Percentiles rank a stretch among this genome's conserved stretches.
Evolutionary conservation across 306 rosid genomes (phyloP).

Genomic region (Vigna trinervia): DNA sequence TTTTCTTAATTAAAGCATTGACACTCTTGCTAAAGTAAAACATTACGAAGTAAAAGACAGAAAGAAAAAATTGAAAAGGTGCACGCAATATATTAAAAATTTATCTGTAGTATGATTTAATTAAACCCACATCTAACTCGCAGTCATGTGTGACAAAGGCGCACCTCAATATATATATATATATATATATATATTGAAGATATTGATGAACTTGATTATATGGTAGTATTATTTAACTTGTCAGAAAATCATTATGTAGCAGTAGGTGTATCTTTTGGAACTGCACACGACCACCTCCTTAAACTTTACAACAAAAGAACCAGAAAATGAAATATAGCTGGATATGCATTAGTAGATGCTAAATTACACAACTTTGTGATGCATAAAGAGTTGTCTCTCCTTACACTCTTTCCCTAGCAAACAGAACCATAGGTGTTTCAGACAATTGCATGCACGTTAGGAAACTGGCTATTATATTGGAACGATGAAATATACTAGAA

Average conservation of each 20-base stretch:
- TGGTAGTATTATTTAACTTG: slow-evolving; percentile 28
- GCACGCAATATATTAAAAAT: slow-evolving; percentile 37
- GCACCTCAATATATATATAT: slow-evolving; percentile 27
- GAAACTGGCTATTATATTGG: neutral
- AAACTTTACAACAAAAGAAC: slow-evolving; percentile 34
- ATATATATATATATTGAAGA: slow-evolving; percentile 9
- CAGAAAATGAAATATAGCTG: slow-evolving; percentile 23
- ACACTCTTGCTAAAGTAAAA: slow-evolving; percentile 46
- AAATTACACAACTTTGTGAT: neutral
- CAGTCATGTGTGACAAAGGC: slow-evolving; percentile 41
- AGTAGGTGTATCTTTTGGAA: slow-evolving; percentile 41
- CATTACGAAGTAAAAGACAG: slow-evolving; percentile 29
- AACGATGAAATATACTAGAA: neutral
- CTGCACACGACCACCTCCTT: slow-evolving; percentile 35
- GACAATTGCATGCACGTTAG: slow-evolving; percentile 27
- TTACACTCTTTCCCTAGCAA: neutral
- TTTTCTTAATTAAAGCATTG: slow-evolving; percentile 40
- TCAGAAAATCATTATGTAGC: slow-evolving; percentile 35
- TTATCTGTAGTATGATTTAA: slow-evolving; percentile 1
- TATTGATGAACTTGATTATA: slow-evolving; percentile 41
- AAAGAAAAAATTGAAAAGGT: slow-evolving; percentile 25
- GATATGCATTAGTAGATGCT: slow-evolving; percentile 8
- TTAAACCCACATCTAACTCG: slow-evolving; percentile 36
- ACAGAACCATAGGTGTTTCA: neutral
- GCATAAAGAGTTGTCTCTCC: neutral